phyloP scores from a whole-genome alignment of 2,329 filamentous ascomycete species.

The Aspergillus floridensis region DNA sequence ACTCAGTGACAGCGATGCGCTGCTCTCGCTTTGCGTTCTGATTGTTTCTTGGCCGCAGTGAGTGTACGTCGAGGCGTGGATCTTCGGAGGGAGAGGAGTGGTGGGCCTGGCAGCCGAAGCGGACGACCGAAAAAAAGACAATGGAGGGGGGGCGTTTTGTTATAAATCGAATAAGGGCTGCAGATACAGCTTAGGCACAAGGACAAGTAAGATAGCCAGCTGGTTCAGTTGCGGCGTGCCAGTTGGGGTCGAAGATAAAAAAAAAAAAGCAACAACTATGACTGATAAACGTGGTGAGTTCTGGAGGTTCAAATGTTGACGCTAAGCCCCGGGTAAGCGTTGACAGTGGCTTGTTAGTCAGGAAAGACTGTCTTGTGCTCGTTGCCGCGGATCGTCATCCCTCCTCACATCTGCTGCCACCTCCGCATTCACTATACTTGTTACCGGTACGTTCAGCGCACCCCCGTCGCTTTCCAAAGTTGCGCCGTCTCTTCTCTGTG shows the following conservation, averaged over 20 bases:
- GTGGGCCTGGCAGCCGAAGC: neutral
- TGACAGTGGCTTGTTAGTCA: constrained; percentile 14
- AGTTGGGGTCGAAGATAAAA: constrained; percentile 11
- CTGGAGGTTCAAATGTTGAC: constrained; percentile 18
- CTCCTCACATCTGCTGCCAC: neutral
- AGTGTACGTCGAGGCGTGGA: neutral
- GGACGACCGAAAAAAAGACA: neutral
- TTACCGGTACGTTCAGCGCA: neutral
- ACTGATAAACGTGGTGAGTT: constrained; percentile 30
- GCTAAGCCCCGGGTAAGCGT: constrained; percentile 18
- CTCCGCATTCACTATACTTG: neutral
- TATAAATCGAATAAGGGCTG: neutral
- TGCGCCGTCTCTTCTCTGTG: neutral
- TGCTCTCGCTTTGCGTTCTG: neutral
- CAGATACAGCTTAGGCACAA: neutral
- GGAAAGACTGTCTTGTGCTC: neutral
- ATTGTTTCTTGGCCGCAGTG: neutral
- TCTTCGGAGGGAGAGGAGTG: constrained; percentile 4
- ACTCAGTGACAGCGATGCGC: neutral
- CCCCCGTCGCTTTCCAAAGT: neutral
- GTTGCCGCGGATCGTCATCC: neutral
- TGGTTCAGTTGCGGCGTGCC: neutral
- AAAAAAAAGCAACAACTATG: neutral
- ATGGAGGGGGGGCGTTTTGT: neutral
- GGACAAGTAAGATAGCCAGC: neutral